Evolutionary conservation across 305 asterid species (phyloP).

Genomic region (Fraxinus platypoda): DNA sequence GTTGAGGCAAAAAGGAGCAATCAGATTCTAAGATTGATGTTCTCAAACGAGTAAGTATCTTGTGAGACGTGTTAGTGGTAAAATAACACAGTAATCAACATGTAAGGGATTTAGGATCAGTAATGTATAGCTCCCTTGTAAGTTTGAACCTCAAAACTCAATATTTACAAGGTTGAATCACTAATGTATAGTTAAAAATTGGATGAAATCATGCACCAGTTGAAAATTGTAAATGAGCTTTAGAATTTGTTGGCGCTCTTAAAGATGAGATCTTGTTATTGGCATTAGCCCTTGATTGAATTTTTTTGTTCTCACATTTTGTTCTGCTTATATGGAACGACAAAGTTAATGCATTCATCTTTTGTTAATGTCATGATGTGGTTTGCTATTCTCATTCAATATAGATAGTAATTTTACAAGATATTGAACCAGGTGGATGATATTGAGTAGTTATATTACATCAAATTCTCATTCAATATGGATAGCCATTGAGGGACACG

Average conservation of each 20-base stretch:
- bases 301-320: neutral
- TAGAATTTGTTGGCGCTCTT: neutral
- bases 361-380: neutral
- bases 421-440: conserved; percentile 23
- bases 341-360: neutral
- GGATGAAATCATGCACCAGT: neutral
- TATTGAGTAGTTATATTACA: neutral
- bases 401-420: conserved; percentile 2
- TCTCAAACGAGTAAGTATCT: neutral
- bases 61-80: neutral
- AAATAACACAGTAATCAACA: neutral
- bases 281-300: neutral
- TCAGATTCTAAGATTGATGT: neutral
- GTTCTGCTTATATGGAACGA: neutral
- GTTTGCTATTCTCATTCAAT: neutral
- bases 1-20: neutral
- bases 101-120: neutral
- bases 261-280: neutral
- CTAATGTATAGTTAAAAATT: neutral
- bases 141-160: neutral
- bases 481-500: conserved; percentile 3
- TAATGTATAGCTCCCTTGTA: neutral
- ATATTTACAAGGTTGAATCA: neutral
- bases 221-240: neutral
- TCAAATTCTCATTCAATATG: neutral